Evolutionary conservation across 371 early-diverging fungal genomes (phyloP), one percentile per base, ranked within the genome.

Genomic region (Mortierella sp.): DNA sequence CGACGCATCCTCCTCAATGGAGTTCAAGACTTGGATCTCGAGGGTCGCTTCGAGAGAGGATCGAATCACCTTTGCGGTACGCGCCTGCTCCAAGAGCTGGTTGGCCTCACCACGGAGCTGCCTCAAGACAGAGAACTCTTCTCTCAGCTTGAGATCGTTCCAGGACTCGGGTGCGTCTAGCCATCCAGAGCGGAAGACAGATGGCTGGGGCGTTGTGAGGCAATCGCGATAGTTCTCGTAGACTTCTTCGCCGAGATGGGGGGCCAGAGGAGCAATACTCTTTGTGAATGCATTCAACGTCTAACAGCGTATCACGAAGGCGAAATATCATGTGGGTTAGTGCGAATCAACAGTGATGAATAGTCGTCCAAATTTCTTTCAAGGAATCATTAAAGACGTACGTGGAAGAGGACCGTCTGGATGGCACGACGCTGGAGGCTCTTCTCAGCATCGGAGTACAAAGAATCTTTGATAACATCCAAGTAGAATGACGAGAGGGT

Each of bases 401-500:
- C 87, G 47, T 92, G 87, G 75, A 85, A 89, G 9, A 94, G 79
- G 2, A 89, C 91, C 0, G 92, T 89, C 62, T 93, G 92, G 32
- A 89, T 89, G 37, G 84, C 83, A 27, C 86, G 82, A 47, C 95
- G 85, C 34, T 82, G 56, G 1, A 58, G 32, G 19, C 82, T 81
- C 5, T 70, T 58, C 19, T 54, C 54, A 21, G 73, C 43, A 43
- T 90, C 88, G 21, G 90, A 89, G 50, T 95, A 95, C 17, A 95
- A 75, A 49, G 92, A 83, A 68, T 95, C 95, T 82, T 95, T 95
- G 73, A 91, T 84, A 7, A 89, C 80, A 55, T 95, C 95, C 82
- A 95, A 89, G 75, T 95, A 95, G 54, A 93, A 90, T 0, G 93
- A 87, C 2, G 95, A 95, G 8, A 94, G 80, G 2, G 82, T 72